Conservation (phyloP, 345 rosid genomes). For the Anacardium occidentale region DNA sequence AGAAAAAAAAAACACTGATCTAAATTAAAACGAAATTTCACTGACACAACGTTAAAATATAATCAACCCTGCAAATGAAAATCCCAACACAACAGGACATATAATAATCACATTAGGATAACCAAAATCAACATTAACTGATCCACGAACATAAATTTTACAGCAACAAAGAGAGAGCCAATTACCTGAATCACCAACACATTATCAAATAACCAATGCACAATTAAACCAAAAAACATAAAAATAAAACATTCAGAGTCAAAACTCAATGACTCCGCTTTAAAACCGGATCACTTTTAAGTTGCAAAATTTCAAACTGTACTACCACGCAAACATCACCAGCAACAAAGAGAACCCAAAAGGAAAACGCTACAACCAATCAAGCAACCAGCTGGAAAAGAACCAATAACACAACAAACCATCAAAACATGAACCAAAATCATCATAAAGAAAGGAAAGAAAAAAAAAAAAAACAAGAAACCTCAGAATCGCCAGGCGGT, state of each 20-base stretch:
- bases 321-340: background rate
- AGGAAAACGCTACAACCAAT: background rate
- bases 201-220: background rate
- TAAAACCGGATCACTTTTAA: too few species aligned
- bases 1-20: too few species aligned
- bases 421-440: background rate
- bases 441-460: background rate
- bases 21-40: background rate
- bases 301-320: background rate
- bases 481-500: constrained; percentile 77
- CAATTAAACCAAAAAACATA: background rate
- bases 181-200: too few species aligned
- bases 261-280: background rate
- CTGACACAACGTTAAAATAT: background rate
- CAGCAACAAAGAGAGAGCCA: too few species aligned
- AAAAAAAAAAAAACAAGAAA: constrained; percentile 15
- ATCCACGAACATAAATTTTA: too few species aligned
- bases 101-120: background rate
- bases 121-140: too few species aligned
- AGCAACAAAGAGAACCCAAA: background rate
- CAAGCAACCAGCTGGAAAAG: background rate
- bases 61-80: background rate
- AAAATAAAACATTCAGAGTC: background rate
- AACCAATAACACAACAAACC: background rate
- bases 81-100: background rate